Percentiles rank a stretch among this genome's conserved stretches.
Conservation (phyloP, 2,329 filamentous ascomycete genomes). For the Juglanconis oblonga region DNA sequence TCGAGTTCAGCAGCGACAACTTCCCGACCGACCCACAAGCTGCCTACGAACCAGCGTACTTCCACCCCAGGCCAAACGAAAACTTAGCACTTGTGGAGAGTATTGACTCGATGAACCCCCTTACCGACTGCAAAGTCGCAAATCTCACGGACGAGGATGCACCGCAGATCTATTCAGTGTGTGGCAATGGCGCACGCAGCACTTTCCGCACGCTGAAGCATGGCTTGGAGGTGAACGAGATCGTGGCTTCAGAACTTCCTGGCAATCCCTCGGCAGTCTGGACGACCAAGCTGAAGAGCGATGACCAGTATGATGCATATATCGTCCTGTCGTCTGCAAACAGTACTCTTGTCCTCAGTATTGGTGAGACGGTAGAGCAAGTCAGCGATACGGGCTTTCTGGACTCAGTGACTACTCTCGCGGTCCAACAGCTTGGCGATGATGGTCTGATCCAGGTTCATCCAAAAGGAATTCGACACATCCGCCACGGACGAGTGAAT, state of each 20-base stretch:
- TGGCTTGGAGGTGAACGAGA: conserved; percentile 87
- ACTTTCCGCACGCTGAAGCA: conserved; percentile 91
- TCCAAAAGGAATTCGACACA: conserved; percentile 92
- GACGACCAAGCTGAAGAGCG: conserved; percentile 83
- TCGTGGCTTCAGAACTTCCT: conserved; percentile 89
- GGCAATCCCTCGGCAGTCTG: conserved; percentile 89
- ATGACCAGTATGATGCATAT: conserved; percentile 87
- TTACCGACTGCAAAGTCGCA: conserved; percentile 86
- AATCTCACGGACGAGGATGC: conserved; percentile 91
- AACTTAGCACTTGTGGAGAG: conserved; percentile 84
- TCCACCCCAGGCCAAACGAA: conserved; percentile 73
- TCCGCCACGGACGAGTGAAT: conserved; percentile 74
- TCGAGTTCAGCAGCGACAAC: conserved; percentile 79
- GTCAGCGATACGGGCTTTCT: conserved; percentile 92
- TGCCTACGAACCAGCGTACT: conserved; percentile 76
- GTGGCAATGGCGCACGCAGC: conserved; percentile 83
- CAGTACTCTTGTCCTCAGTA: conserved; percentile 86
- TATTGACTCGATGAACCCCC: conserved; percentile 84
- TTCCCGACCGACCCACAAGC: conserved; percentile 74
- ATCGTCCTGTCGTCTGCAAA: conserved; percentile 94
- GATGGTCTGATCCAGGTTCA: conserved; percentile 92
- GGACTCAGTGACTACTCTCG: conserved; percentile 81
- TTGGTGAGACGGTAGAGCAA: conserved; percentile 95
- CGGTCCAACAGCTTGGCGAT: conserved; percentile 90
- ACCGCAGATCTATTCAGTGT: conserved; percentile 92